Conservation (phyloP, 75 land plant species). For the Pinus tabuliformis region DNA sequence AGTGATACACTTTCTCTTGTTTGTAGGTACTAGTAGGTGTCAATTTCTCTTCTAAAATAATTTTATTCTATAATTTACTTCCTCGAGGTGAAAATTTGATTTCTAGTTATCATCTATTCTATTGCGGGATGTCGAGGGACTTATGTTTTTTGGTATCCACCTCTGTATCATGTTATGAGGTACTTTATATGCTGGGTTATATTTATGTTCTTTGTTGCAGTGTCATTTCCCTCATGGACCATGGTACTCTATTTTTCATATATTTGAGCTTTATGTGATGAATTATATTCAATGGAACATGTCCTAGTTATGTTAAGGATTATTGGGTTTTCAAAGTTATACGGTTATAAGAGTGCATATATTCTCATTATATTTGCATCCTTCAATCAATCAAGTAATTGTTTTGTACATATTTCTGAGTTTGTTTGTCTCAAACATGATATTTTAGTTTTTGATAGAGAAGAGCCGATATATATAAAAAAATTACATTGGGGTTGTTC, state of each 20-base stretch:
- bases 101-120: constrained; percentile 78
- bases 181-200: constrained; percentile 13
- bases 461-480: neutral
- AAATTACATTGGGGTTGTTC: neutral
- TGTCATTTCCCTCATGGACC: neutral
- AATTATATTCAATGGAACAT: neutral
- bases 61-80: no score
- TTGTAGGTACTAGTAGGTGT: no score
- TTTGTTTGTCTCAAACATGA: neutral
- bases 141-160: constrained; percentile 93
- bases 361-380: neutral
- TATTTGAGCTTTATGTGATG: neutral
- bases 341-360: neutral
- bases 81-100: constrained; percentile 84
- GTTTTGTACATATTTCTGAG: neutral
- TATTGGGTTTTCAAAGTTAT: neutral
- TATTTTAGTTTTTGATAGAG: neutral
- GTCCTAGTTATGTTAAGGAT: neutral
- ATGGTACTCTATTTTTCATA: neutral
- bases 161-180: constrained; percentile 96
- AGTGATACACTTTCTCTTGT: no score
- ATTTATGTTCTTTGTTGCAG: constrained; percentile 1
- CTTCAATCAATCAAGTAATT: neutral
- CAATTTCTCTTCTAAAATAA: no score
- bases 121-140: constrained; percentile 82